These are phyloP conservation scores for Kandelia obovata DNA, from an alignment of 345 rosid species.

Conservation along the genomic window DNA sequence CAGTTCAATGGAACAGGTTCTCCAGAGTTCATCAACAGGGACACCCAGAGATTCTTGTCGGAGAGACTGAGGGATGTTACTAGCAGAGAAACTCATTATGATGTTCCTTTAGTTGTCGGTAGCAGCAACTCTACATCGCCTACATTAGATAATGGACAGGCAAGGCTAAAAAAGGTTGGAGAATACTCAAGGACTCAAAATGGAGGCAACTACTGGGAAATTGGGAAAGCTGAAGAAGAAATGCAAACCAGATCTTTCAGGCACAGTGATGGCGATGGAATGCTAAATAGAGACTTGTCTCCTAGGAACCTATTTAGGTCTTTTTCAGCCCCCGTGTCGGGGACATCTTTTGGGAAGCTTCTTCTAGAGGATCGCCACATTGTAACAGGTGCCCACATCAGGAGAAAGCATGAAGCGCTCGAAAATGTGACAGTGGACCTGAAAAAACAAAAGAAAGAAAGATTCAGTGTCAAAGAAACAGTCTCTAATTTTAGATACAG, in stretches of 20 bases:
- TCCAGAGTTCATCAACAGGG: conserved; percentile 64
- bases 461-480: conserved; percentile 61
- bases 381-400: conserved; percentile 74
- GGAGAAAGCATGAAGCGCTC: conserved; percentile 74
- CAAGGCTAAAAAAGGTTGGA: conserved; percentile 23
- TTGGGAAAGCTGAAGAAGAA: conserved; percentile 40
- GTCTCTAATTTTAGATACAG: conserved; percentile 66
- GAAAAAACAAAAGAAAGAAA: conserved; percentile 61
- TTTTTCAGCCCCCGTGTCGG: conserved; percentile 82
- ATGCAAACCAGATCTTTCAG: conserved; percentile 49
- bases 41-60: conserved; percentile 56
- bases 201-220: conserved; percentile 31
- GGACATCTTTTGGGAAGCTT: conserved; percentile 81
- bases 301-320: conserved; percentile 76
- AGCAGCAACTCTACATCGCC: conserved; percentile 39
- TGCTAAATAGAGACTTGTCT: conserved; percentile 38
- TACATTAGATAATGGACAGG: conserved; percentile 31
- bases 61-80: conserved; percentile 64
- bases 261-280: conserved; percentile 32
- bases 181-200: conserved; percentile 24
- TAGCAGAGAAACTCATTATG: conserved; percentile 39
- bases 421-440: conserved; percentile 35
- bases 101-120: conserved; percentile 22
- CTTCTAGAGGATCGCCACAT: conserved; percentile 74
- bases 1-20: conserved; percentile 51